Base-by-base conservation (phyloP, 495 filamentous ascomycete species). In the Podospora conica region DNA sequence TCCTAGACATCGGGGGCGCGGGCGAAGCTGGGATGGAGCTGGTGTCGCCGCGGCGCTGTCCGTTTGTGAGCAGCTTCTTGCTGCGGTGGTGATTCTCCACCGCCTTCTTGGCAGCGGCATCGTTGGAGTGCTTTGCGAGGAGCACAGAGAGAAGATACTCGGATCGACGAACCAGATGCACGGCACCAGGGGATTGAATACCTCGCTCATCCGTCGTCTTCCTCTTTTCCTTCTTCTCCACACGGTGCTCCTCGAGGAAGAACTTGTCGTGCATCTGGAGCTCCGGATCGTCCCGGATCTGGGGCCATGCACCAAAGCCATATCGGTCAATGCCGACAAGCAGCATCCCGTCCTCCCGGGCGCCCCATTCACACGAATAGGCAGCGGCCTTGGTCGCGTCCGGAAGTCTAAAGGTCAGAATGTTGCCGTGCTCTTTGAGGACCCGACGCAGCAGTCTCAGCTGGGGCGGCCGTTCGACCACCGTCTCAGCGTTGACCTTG, bases 161-260 rank as follows among this genome's bases (percentile, higher is more conserved):
- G 5, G 93, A 91, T 60, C 95, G 89, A 21, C 95, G 91, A 60
- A 98, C 95, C 48, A 99, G 86, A 72, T 99, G 95, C 31, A 98
- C 95, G 58, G 95, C 93, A 3, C 94, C 95, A 10, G 95, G 95
- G 3, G 95, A 94, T 71, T 97, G 96, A 1, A 91, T 90, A 20
- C 86, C 83, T 70, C 90, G 90, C 61, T 87, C 86, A 12, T 95
- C 91, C 1, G 80, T 85, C 68, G 91, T 91, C 66, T 82, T 84
- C 20, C 95, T 90, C 70, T 97, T 91, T 67, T 93, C 93, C 71
- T 98, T 98, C 76, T 96, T 91, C 74, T 94, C 96, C 23, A 97
- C 94, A n/a, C 93, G 90, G 74, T 97, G 93, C 72, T 99, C 95
- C 74, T 99, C 95, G 7, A 99, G 75, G 80, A 96, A 99, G 74